phyloP scores from a whole-genome alignment of 2,329 filamentous ascomycete genomes.

The Exophiala alcalophila region DNA sequence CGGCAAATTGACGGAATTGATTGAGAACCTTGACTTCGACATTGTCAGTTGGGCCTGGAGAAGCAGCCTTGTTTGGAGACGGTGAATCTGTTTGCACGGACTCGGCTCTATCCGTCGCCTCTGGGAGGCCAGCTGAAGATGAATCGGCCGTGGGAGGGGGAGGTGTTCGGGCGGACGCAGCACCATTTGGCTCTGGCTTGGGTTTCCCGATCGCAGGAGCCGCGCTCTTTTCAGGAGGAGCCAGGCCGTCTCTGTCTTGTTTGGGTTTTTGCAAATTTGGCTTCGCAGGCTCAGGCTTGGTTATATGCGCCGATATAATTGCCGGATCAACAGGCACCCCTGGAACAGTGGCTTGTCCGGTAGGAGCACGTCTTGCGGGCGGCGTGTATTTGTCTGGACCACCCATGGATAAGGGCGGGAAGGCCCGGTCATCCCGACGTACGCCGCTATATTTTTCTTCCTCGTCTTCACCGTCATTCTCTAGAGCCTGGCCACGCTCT shows the following conservation, averaged over 20 bases:
- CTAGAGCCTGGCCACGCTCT: slow-evolving; percentile 70
- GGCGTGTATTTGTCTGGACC: slow-evolving; percentile 78
- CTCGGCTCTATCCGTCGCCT: slow-evolving; percentile 47
- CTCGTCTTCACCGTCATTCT: slow-evolving; percentile 71
- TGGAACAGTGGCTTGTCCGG: slow-evolving; percentile 67
- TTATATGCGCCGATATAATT: slow-evolving; percentile 82
- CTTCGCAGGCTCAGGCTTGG: slow-evolving; percentile 45
- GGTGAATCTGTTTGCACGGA: slow-evolving; percentile 17
- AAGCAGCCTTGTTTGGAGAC: slow-evolving; percentile 39
- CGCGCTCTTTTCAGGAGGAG: slow-evolving; percentile 2
- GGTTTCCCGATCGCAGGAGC: slow-evolving; percentile 8
- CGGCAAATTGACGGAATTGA: slow-evolving; percentile 63
- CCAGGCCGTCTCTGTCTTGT: slow-evolving; percentile 38
- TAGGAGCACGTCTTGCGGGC: slow-evolving; percentile 78
- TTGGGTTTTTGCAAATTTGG: slow-evolving; percentile 29
- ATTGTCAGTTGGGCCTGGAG: slow-evolving; percentile 57
- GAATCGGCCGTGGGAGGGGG: slow-evolving; percentile 1
- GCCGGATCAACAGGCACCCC: slow-evolving; percentile 81
- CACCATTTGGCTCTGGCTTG: slow-evolving; percentile 5
- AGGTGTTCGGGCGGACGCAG: slow-evolving; percentile 1
- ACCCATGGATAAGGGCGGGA: slow-evolving; percentile 62
- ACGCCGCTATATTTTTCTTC: slow-evolving; percentile 98
- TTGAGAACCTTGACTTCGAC: slow-evolving; percentile 61
- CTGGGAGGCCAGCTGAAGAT: slow-evolving; percentile 25
- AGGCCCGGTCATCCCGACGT: slow-evolving; percentile 60